Base-by-base conservation (phyloP, 2,329 filamentous ascomycete genomes). In the Ophiostoma fasciatum region DNA sequence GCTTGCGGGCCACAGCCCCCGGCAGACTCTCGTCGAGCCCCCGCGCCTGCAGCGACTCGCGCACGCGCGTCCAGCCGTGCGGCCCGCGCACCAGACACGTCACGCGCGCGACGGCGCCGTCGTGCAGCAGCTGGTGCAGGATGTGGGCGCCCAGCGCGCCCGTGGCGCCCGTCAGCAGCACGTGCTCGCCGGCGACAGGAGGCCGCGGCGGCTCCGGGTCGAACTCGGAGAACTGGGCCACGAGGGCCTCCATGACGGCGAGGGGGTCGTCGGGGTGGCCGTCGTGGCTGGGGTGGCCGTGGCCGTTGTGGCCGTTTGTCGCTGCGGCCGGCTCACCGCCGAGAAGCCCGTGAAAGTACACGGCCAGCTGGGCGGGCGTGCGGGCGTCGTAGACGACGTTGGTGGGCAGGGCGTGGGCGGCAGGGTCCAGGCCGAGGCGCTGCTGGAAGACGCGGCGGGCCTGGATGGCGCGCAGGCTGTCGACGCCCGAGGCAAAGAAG, bases 401-500 rank as follows among this genome's bases (percentile, higher is more conserved):
- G 7, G 50, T 51, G 4, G 52, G 28, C 21, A 60, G 41, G 42
- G 29, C 12, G 8, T 52, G 40, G 14, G 46, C 43, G 15, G 50
- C 49, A 3, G 65, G 45, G 11, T 57, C 51, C 12, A 22, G 6
- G 21, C 21, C 21, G 6, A 65, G 51, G 18, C 57, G 47, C 13
- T 53, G 47, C 25, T 61, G 48, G 18, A 66, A 50, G 4, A 62
- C 37, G 4, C 59, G 51, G 15, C 62, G 56, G 2, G 62, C 42
- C n/a, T 63, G 59, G 12, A 61, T 60, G 2, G 61, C 61, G 14
- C 61, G 59, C 9, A 66, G 46, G 39, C 61, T 65, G 43, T 67
- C 63, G 14, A 67, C 42, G 0, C 63, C 63, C 1, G 54, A 49
- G 2, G 54, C 49, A 41, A 64, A 65, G 44, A 67, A 60, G 40